Evolutionary conservation across 2,329 filamentous ascomycete species (phyloP), one percentile per base, ranked within the genome.

Genomic region (Fusarium sp.): DNA sequence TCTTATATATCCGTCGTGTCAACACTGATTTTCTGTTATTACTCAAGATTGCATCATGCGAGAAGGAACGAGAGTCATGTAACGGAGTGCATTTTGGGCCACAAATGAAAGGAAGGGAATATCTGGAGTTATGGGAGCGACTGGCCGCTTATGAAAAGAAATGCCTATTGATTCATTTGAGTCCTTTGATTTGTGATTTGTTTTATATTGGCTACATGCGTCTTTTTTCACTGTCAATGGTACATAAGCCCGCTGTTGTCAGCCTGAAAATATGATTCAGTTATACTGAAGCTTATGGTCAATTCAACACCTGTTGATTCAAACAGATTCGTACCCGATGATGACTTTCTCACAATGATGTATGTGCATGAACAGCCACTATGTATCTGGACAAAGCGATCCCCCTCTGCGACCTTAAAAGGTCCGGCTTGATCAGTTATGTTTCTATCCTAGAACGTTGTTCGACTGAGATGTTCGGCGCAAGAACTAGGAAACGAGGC

Each of bases 381-480:
- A 23, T 62, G 23, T n/a, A 38, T 19, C 11, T 7, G 16, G 38
- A 9, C 16, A 25, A 25, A 41, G 14, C 27, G 16, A 31, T 23
- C 15, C 19, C 16, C 19, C 18, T 41, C 18, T 45, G 21, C 31
- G 27, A 16, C 19, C 41, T 39, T 10, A 25, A 15, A 15, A n/a
- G 37, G 7, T 29, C 19, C 8, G 23, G 18, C 39, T 27, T n/a
- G 29, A 33, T 27, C 29, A 29, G 33, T 37, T 19, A 42, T 33
- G 27, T 25, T 23, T 21, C 19, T 12, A 33, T 21, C 44, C 58
- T 70, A 79, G 56, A 73, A 78, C 19, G 71, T 61, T 21, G 72
- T 78, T 31, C 74, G 69, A 60, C 74, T 71, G 33, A 78, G 69
- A 21, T 76, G 73, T 44, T 66, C 67, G 19, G 66, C 58, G 62